Evolutionary conservation across 768 basidiomycete species (phyloP).

Genomic region (Pilatotrama ljubarskyi): DNA sequence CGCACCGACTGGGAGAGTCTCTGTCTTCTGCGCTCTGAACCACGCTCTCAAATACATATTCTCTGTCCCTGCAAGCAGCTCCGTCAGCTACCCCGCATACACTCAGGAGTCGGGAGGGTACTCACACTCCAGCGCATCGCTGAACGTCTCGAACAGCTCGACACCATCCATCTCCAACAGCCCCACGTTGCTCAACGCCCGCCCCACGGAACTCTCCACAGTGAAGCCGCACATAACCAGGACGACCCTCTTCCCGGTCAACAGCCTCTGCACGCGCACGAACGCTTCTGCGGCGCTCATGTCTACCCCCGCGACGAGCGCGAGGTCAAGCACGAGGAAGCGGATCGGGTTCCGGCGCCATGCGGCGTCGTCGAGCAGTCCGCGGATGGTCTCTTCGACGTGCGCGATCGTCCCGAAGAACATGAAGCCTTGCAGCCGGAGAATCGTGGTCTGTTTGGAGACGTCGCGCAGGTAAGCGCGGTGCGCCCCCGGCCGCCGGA

Average conservation of each 20-base stretch:
- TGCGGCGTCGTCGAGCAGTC: slow-evolving; percentile 64
- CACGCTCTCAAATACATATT: slow-evolving; percentile 86
- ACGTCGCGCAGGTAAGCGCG: slow-evolving; percentile 90
- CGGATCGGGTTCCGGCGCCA: slow-evolving; percentile 80
- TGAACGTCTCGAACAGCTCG: slow-evolving; percentile 78
- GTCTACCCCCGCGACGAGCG: slow-evolving; percentile 87
- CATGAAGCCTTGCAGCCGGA: slow-evolving; percentile 86
- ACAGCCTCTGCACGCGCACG: slow-evolving; percentile 82
- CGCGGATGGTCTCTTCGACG: slow-evolving; percentile 85
- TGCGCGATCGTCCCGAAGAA: slow-evolving; percentile 93
- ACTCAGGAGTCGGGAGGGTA: slow-evolving; percentile 16
- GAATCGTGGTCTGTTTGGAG: slow-evolving; percentile 85
- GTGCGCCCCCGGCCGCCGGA: slow-evolving; percentile 85
- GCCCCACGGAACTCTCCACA: slow-evolving; percentile 61
- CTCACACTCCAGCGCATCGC: slow-evolving; percentile 92
- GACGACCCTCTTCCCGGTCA: slow-evolving; percentile 73
- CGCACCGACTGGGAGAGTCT: slow-evolving; percentile 47
- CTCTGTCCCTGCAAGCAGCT: slow-evolving; percentile 75
- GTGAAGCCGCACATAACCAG: slow-evolving; percentile 87
- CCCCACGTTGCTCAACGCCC: slow-evolving; percentile 75
- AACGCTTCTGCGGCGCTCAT: slow-evolving; percentile 96
- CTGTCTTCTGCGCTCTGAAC: slow-evolving; percentile 66
- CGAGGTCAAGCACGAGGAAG: slow-evolving; percentile 87
- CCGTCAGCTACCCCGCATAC: neutral
- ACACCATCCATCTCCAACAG: slow-evolving; percentile 77